Evolutionary conservation across 163 green algal species (phyloP), one percentile per base, ranked within the genome.

Genomic region (Scenedesmus sp.): DNA sequence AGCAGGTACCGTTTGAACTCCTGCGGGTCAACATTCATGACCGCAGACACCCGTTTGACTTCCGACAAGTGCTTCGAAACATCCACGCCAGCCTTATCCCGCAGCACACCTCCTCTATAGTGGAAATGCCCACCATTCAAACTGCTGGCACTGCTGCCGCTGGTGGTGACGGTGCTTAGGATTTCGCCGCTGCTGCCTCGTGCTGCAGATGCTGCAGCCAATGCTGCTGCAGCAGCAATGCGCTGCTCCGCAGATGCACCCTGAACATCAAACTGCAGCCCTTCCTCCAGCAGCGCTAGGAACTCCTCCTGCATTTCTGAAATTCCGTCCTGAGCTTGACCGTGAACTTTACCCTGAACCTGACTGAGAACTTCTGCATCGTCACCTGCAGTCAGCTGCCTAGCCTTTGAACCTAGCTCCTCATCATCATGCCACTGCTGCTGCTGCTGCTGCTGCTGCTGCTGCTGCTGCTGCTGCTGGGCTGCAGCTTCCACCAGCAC

Each of bases 1-100:
- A 93, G 46, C n/a, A 93, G 34, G 20, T 87, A 88, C 15, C 12
- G n/a, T 56, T 93, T 88, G 56, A 93, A 93, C 26, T 59, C 90
- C 85, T 88, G 54, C 2, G 79, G 52, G 13, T 93, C 90, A 18
- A 93, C 90, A 34, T 91, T 64, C 12, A 56, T 67, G 6, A 93
- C 85, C 34, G 74, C 76, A 16, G 90, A 82, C 54, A 87, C 87
- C 3, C 52, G 60, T 54, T 88, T 88, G 9, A 66, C 26, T 20
- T 13, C 54, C 5, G 90, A 93, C 74, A 82, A n/a, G 57, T 77
- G 60, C 59, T 60, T 52, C 5, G 60, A 79, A 1, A 88, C 84
- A 23, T 77, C 83, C n/a, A 77, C 23, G 6, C 83, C 83, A 73
- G 64, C 64, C 64, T 73, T 73, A 13, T 76, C 66, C 18, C 15